Evolutionary conservation across 257 asterid species (phyloP).

Genomic region (Voacanga thouarsii): DNA sequence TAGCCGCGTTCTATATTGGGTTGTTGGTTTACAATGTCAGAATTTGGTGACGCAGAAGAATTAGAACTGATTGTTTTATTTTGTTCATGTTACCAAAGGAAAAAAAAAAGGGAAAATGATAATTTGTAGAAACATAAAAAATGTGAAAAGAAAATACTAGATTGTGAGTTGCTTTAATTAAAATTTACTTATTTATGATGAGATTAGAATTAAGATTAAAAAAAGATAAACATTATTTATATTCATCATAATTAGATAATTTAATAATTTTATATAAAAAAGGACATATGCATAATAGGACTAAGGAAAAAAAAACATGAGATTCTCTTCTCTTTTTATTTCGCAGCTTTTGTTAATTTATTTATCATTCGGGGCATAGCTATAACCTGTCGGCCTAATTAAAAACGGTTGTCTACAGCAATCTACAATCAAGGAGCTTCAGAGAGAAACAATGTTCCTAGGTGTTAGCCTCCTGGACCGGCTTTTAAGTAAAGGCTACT

Average conservation of each 20-base stretch:
- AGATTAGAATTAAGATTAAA: not conserved
- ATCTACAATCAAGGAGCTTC: constrained; percentile 60
- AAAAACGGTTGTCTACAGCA: constrained; percentile 40
- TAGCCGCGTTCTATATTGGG: not conserved
- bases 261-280: not conserved
- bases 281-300: not conserved
- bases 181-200: not conserved
- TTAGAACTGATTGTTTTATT: not conserved
- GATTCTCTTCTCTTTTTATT: too few species aligned
- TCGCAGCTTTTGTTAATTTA: not conserved
- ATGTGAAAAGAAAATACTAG: not conserved
- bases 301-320: not conserved
- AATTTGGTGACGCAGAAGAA: not conserved
- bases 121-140: too few species aligned
- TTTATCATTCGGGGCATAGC: not conserved
- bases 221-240: not conserved
- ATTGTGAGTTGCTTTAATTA: not conserved
- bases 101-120: not conserved
- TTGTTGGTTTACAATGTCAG: not conserved
- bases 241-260: not conserved
- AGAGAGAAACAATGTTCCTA: constrained; percentile 83
- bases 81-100: too few species aligned
- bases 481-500: constrained; percentile 79
- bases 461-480: constrained; percentile 85
- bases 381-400: not conserved